Evolutionary conservation across 768 basidiomycete species (phyloP).

Genomic region (Infundibulicybe gibba): DNA sequence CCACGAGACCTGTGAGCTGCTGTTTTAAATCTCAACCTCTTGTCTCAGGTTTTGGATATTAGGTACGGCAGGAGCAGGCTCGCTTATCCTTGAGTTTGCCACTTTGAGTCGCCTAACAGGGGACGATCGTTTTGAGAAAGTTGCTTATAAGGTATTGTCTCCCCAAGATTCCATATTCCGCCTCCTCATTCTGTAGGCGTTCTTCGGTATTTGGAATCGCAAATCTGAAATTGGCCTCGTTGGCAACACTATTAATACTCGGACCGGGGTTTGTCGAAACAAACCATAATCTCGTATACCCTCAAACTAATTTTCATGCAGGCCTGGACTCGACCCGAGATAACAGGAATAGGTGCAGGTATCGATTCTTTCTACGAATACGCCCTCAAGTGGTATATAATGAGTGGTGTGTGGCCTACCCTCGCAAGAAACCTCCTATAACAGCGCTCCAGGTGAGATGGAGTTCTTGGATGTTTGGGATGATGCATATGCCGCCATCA

Average conservation of each 20-base stretch:
- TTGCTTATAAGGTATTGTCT: slow-evolving; percentile 58
- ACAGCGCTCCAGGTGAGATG: slow-evolving; percentile 52
- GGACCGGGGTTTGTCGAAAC: slow-evolving; percentile 62
- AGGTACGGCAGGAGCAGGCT: slow-evolving; percentile 93
- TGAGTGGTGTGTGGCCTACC: slow-evolving; percentile 53
- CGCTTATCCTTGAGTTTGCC: slow-evolving; percentile 92
- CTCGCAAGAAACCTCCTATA: not conserved
- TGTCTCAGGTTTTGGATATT: slow-evolving; percentile 5
- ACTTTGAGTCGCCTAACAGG: slow-evolving; percentile 88
- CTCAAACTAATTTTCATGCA: slow-evolving; percentile 17
- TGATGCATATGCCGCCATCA: slow-evolving; percentile 77
- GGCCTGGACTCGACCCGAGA: slow-evolving; percentile 76
- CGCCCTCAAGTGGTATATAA: slow-evolving; percentile 87
- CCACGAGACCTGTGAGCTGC: slow-evolving; percentile 76
- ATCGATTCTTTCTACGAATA: slow-evolving; percentile 97
- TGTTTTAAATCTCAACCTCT: not conserved
- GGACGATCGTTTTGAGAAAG: slow-evolving; percentile 86
- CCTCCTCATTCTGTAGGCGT: slow-evolving; percentile 44
- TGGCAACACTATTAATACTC: slow-evolving; percentile 84
- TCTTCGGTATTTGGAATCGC: slow-evolving; percentile 92
- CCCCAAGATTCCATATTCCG: not conserved
- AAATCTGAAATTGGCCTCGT: slow-evolving; percentile 81
- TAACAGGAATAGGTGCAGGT: slow-evolving; percentile 87
- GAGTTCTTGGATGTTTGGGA: slow-evolving; percentile 84
- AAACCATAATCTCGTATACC: not conserved